These are phyloP conservation scores for Candida fluviatilis DNA, from an alignment of 805 yeast genomes.

Conservation along the genomic window DNA sequence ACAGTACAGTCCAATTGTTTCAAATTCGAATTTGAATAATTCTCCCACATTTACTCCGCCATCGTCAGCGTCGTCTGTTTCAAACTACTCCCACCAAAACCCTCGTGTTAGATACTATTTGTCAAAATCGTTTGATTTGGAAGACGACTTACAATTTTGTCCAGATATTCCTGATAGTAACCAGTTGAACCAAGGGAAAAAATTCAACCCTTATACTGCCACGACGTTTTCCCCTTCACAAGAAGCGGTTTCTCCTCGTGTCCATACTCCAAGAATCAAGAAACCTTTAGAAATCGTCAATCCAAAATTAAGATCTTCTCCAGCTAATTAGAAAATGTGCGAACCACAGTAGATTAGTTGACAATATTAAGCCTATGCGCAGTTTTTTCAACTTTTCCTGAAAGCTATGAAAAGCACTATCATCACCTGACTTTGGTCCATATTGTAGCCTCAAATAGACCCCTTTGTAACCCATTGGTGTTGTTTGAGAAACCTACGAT, in stretches of 20 bases:
- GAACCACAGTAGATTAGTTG: no score
- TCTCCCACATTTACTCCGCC: conserved; percentile 3
- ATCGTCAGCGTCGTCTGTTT: conserved; percentile 3
- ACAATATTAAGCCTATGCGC: not conserved
- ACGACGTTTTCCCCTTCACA: conserved; percentile 57
- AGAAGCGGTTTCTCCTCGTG: conserved; percentile 38
- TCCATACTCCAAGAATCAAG: conserved; percentile 53
- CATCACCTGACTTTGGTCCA: no score
- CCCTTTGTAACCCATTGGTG: no score
- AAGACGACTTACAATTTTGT: conserved; percentile 63
- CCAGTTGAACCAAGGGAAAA: conserved; percentile 27
- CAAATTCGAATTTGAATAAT: not conserved
- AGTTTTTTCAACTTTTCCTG: not conserved
- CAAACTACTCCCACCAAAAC: conserved; percentile 38
- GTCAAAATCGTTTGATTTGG: conserved; percentile 57
- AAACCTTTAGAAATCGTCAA: conserved; percentile 60
- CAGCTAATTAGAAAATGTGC: conserved; percentile 34
- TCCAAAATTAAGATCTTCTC: conserved; percentile 57
- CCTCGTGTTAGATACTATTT: conserved; percentile 53
- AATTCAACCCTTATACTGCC: conserved; percentile 67
- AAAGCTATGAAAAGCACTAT: no score
- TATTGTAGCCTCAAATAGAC: no score
- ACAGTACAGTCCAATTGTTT: conserved; percentile 3
- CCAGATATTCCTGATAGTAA: conserved; percentile 48
- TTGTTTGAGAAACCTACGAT: no score